Evolutionary conservation across 768 basidiomycete species (phyloP).

Genomic region (Infundibulicybe gibba): DNA sequence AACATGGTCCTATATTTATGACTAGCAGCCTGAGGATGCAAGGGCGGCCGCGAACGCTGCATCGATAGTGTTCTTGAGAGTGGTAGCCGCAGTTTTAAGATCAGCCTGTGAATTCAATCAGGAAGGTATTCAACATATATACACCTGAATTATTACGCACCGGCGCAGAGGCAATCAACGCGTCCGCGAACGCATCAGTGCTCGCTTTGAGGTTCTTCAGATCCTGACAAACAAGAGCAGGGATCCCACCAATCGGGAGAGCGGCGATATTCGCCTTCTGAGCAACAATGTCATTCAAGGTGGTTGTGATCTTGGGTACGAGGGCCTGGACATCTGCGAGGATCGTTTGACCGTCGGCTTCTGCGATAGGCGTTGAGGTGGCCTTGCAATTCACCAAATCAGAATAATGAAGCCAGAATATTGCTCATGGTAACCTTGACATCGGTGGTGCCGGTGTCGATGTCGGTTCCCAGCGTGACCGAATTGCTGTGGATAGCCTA

Average conservation of each 20-base stretch:
- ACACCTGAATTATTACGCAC: neutral
- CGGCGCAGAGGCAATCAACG: too few relatives aligned
- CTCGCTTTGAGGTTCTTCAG: too few relatives aligned
- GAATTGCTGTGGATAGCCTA: too few relatives aligned
- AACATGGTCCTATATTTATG: slow-evolving; percentile 1
- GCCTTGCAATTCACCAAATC: too few relatives aligned
- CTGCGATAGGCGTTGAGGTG: slow-evolving; percentile 17
- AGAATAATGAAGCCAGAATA: too few relatives aligned
- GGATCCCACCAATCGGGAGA: too few relatives aligned
- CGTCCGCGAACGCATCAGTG: too few relatives aligned
- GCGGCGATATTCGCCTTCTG: too few relatives aligned
- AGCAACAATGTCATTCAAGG: slow-evolving; percentile 17
- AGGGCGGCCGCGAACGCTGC: slow-evolving; percentile 20
- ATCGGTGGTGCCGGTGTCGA: too few relatives aligned
- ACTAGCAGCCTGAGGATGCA: slow-evolving; percentile 9
- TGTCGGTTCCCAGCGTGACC: too few relatives aligned
- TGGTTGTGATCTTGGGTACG: slow-evolving; percentile 21
- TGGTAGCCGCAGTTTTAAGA: slow-evolving; percentile 12
- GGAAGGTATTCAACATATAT: neutral
- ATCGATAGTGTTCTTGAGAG: slow-evolving; percentile 12
- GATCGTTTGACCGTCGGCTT: slow-evolving; percentile 8
- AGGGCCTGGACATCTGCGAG: slow-evolving; percentile 17
- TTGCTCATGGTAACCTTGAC: too few relatives aligned
- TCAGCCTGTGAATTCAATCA: slow-evolving; percentile 12
- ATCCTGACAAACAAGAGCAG: too few relatives aligned